Percentiles rank a stretch among this genome's conserved stretches.
Conservation (phyloP, 768 basidiomycete species). For the Infundibulicybe gibba region DNA sequence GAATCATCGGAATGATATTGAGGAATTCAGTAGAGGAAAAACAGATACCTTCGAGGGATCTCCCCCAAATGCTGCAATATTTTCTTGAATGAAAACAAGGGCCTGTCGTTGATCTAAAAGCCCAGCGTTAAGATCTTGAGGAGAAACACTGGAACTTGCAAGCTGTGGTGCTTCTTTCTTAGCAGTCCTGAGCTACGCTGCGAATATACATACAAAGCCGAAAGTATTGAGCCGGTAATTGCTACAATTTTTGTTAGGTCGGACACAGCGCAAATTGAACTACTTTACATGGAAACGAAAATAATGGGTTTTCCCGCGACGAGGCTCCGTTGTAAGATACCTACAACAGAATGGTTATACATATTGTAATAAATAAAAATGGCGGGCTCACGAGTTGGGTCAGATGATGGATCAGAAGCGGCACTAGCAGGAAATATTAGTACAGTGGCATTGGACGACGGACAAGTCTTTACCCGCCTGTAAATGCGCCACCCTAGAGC, state of each 20-base stretch:
- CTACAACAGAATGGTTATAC: constrained; percentile 20
- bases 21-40: not conserved
- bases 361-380: not conserved
- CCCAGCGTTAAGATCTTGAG: constrained; percentile 55
- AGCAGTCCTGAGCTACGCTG: not conserved
- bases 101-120: constrained; percentile 58
- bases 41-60: constrained; percentile 46
- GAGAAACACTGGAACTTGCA: constrained; percentile 38
- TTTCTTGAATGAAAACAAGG: constrained; percentile 58
- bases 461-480: constrained; percentile 26
- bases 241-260: constrained; percentile 17
- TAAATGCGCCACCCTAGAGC: constrained; percentile 46
- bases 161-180: constrained; percentile 24
- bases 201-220: constrained; percentile 41
- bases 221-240: constrained; percentile 59
- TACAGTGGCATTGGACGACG: not conserved
- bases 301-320: constrained; percentile 47
- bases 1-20: not conserved
- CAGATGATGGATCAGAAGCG: constrained; percentile 33
- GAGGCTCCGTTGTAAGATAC: constrained; percentile 45
- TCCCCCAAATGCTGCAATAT: constrained; percentile 64
- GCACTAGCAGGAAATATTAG: constrained; percentile 25
- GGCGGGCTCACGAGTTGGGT: constrained; percentile 41
- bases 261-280: not conserved
- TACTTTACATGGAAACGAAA: constrained; percentile 46